Conservation (phyloP, 2,329 filamentous ascomycete genomes). For the Purpureocillium takamizusanense region DNA sequence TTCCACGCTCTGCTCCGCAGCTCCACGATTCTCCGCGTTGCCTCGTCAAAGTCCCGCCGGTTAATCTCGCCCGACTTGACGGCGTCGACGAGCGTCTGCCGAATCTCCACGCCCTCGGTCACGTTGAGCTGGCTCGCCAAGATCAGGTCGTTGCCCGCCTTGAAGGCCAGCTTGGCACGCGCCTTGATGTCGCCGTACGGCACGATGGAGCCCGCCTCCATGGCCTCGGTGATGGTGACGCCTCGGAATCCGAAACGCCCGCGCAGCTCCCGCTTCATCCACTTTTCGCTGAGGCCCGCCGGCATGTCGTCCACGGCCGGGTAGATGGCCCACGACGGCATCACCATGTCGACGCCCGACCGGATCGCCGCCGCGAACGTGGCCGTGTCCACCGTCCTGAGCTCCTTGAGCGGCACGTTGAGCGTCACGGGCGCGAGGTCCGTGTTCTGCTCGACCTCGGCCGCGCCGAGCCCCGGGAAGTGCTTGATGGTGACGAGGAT, state of each 20-base stretch:
- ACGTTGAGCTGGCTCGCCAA: slow-evolving; percentile 6
- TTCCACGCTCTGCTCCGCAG: slow-evolving; percentile 5
- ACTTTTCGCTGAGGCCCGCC: slow-evolving; percentile 5
- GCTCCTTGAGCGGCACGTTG: slow-evolving; percentile 1
- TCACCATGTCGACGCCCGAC: slow-evolving; percentile 5
- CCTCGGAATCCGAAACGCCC: not conserved
- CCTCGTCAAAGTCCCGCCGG: slow-evolving; percentile 3
- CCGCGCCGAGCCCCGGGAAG: slow-evolving; percentile 8
- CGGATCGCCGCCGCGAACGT: slow-evolving; percentile 6
- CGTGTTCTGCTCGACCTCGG: slow-evolving; percentile 6
- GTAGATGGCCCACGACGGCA: no score
- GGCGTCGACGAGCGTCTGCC: slow-evolving; percentile 1
- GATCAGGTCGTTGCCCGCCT: slow-evolving; percentile 6
- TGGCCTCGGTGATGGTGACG: slow-evolving; percentile 2
- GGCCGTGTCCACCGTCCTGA: slow-evolving; percentile 1
- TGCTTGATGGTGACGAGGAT: slow-evolving; percentile 7
- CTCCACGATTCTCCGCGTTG: slow-evolving; percentile 3
- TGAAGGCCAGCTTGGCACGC: slow-evolving; percentile 3
- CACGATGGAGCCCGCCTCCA: slow-evolving; percentile 5
- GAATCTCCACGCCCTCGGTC: slow-evolving; percentile 6
- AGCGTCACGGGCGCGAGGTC: not conserved
- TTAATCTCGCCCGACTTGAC: slow-evolving; percentile 2
- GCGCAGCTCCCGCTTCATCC: slow-evolving; percentile 6
- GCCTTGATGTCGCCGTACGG: slow-evolving; percentile 2
- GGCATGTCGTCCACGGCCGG: not conserved